Evolutionary conservation across 2,329 filamentous ascomycete genomes (phyloP).

Genomic region (Penicillium sp.): DNA sequence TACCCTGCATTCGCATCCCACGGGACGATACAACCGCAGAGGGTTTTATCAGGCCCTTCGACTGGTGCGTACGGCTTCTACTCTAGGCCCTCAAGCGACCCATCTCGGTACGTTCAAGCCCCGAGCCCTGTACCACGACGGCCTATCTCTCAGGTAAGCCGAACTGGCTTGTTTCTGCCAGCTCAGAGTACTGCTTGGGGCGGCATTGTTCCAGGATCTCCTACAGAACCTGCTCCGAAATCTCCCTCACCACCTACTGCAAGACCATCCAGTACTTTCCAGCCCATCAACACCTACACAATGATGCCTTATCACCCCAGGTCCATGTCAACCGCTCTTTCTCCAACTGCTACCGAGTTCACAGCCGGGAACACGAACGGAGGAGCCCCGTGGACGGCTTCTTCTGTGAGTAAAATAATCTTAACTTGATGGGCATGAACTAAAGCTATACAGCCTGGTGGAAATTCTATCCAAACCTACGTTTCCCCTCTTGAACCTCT

Average conservation of each 20-base stretch:
- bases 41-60: constrained; percentile 37
- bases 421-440: not conserved
- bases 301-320: constrained; percentile 53
- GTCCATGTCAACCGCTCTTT: constrained; percentile 65
- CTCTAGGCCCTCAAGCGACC: constrained; percentile 32
- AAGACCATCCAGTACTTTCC: constrained; percentile 32
- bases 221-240: constrained; percentile 26
- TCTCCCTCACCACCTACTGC: constrained; percentile 24
- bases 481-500: constrained; percentile 85
- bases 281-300: constrained; percentile 37
- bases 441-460: constrained; percentile 27
- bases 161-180: constrained; percentile 34
- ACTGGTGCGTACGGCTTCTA: constrained; percentile 28
- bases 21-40: constrained; percentile 29
- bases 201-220: constrained; percentile 28
- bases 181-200: constrained; percentile 35
- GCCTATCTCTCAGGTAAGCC: constrained; percentile 32
- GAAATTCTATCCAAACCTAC: constrained; percentile 70
- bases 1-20: constrained; percentile 21
- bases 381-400: constrained; percentile 33
- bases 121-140: constrained; percentile 28
- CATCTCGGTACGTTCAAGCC: constrained; percentile 28
- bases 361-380: constrained; percentile 48
- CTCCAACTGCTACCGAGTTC: constrained; percentile 73
- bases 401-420: constrained; percentile 53